Evolutionary conservation across 139 green algal genomes (phyloP), one percentile per base, ranked within the genome.

Genomic region (Closterium sp.): DNA sequence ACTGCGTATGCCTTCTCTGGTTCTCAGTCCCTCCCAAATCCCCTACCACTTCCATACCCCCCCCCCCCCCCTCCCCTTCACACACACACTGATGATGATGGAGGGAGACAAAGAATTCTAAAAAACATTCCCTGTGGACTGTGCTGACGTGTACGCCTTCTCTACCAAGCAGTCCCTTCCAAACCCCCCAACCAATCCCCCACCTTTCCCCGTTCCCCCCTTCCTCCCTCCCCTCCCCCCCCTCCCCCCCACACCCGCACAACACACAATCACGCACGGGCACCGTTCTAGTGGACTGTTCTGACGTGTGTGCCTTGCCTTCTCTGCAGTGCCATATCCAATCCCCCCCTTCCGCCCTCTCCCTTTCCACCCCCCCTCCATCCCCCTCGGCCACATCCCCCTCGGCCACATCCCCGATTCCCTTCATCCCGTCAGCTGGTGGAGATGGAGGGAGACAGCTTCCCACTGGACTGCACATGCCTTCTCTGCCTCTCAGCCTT

Each of bases 91-190:
- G 32, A 8, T 91, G 31, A 43, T 34, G 10, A 32, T 6, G 81
- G 88, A 86, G 33, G 88, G 12, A 43, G 25, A 33, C 34, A 86
- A n/a, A n/a, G n/a, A n/a, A n/a, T n/a, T n/a, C n/a, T n/a, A n/a
- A n/a, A n/a, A n/a, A n/a, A n/a, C 93, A 6, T 91, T 98, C 87
- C 98, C 98, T 94, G 76, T 99, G 31, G 97, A 99, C 95, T 97
- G 96, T 33, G 55, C 43, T 9, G 94, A 99, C 95, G 88, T 99
- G 38, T 89, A 94, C 36, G 43, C 87, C 0, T 96, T 94, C 91
- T 96, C 98, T 88, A 31, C 38, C 0, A 88, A 94, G 84, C 96
- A 98, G 86, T 98, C 98, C 95, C 84, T 91, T 25, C 38, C 4
- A 16, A 66, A 66, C 38, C 16, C 38, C 38, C 4, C 5, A n/a